Conservation (phyloP, 805 yeast genomes). For the Hanseniaspora nectarophila region DNA sequence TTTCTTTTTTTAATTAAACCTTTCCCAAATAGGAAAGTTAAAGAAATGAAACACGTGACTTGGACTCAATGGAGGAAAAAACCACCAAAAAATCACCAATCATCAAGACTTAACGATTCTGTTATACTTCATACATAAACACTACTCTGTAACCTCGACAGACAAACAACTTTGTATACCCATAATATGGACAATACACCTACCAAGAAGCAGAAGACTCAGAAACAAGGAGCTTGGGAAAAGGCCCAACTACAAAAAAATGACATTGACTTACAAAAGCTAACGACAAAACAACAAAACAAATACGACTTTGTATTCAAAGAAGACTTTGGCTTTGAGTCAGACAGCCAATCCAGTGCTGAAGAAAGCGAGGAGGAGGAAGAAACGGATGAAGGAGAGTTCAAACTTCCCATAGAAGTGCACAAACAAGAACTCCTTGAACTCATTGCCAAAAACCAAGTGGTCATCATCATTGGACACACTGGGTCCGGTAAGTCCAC, state of each 20-base stretch:
- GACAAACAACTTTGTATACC: too few species aligned
- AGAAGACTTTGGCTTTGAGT: slow-evolving; percentile 48
- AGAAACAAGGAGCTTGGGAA: slow-evolving; percentile 30
- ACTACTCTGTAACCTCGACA: too few species aligned
- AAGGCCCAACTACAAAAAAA: slow-evolving; percentile 26
- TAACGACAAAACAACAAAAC: slow-evolving; percentile 21
- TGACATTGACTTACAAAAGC: slow-evolving; percentile 15
- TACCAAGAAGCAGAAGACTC: slow-evolving; percentile 15
- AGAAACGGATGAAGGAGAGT: slow-evolving; percentile 34
- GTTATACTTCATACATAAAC: background rate
- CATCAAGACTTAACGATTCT: too few species aligned
- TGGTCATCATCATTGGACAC: slow-evolving; percentile 67
- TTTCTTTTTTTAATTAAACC: too few species aligned
- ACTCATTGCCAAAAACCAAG: slow-evolving; percentile 52
- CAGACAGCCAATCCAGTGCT: slow-evolving; percentile 28
- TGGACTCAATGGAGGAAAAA: too few species aligned
- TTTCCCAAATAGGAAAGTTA: too few species aligned
- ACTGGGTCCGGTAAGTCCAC: slow-evolving; percentile 95
- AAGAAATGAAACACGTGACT: too few species aligned
- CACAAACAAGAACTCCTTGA: slow-evolving; percentile 49
- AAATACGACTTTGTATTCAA: slow-evolving; percentile 70
- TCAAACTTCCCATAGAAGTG: slow-evolving; percentile 56
- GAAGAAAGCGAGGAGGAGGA: slow-evolving; percentile 25
- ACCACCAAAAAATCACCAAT: too few species aligned
- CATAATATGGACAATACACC: background rate